A percentile compares a stretch with the other conserved stretches of the same genome.
These are phyloP conservation scores for Trametes elegans DNA, from an alignment of 768 basidiomycete species.

Conservation along the genomic window DNA sequence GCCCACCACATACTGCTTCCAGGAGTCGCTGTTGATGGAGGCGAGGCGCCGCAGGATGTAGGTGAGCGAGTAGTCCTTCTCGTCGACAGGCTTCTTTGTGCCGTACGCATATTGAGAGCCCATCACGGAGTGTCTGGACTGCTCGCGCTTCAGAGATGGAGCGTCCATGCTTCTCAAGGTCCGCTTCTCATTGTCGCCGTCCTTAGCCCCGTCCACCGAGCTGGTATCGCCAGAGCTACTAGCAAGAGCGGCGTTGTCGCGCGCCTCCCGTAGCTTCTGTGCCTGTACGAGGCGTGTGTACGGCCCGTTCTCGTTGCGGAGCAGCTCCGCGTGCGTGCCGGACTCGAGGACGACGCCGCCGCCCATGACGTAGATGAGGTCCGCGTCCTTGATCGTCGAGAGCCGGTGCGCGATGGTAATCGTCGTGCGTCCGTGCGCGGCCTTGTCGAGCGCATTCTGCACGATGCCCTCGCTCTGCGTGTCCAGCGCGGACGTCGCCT, in stretches of 20 bases:
- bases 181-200: constrained; percentile 58
- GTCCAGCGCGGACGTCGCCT: constrained; percentile 84
- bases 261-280: constrained; percentile 66
- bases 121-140: constrained; percentile 61
- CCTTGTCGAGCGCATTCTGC: constrained; percentile 90
- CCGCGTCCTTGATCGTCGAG: constrained; percentile 82
- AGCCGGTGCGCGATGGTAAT: constrained; percentile 80
- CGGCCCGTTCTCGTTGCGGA: constrained; percentile 54
- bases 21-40: constrained; percentile 54
- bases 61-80: constrained; percentile 41
- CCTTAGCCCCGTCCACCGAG: constrained; percentile 28
- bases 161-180: constrained; percentile 49
- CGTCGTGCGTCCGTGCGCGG: constrained; percentile 71
- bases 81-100: no score
- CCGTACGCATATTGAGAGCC: no score
- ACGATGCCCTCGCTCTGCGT: constrained; percentile 83
- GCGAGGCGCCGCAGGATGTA: constrained; percentile 73
- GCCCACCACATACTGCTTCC: constrained; percentile 61
- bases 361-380: constrained; percentile 86
- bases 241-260: constrained; percentile 31
- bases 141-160: constrained; percentile 49
- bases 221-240: constrained; percentile 15
- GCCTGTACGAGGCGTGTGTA: constrained; percentile 76
- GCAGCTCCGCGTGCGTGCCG: constrained; percentile 73
- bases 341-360: constrained; percentile 77